Conservation (phyloP, 768 basidiomycete genomes). For the Pleurotus djamor region DNA sequence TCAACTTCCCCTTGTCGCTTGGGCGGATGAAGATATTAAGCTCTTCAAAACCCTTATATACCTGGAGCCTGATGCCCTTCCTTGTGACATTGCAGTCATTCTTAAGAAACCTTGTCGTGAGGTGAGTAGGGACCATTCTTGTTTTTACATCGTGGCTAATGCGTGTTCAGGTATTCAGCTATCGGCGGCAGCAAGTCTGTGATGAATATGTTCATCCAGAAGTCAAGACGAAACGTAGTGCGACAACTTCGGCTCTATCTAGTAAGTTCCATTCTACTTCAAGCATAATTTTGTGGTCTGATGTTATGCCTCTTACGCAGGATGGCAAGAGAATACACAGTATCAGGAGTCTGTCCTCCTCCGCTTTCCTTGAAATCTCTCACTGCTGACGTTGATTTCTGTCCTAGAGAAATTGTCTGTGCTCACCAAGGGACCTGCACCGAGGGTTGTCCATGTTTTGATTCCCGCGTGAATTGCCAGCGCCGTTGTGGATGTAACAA, state of each 20-base stretch:
- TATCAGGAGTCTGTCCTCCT: no score
- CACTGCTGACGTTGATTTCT: background rate
- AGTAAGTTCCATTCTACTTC: no score
- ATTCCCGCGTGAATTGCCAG: conserved; percentile 51
- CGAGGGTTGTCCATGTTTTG: conserved; percentile 46
- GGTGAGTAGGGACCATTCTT: conserved; percentile 29
- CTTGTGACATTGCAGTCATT: conserved; percentile 56
- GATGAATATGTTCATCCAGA: background rate
- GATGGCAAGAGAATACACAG: no score
- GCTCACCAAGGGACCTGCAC: conserved; percentile 59
- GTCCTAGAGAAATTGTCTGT: conserved; percentile 42
- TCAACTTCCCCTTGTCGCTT: conserved; percentile 32
- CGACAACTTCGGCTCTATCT: no score
- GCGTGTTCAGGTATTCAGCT: conserved; percentile 2
- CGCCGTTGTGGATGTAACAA: conserved; percentile 52
- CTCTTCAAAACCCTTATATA: conserved; percentile 35
- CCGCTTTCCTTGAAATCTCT: background rate
- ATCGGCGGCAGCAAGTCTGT: conserved; percentile 3
- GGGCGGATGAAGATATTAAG: conserved; percentile 37
- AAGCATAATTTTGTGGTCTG: no score
- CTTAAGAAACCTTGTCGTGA: conserved; percentile 60
- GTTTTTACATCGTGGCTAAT: background rate
- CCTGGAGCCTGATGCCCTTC: conserved; percentile 38
- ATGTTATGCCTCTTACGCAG: no score
- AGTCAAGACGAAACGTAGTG: no score